These are phyloP conservation scores for Auricularia auricula-judae DNA, from an alignment of 768 basidiomycete species.

Conservation along the genomic window DNA sequence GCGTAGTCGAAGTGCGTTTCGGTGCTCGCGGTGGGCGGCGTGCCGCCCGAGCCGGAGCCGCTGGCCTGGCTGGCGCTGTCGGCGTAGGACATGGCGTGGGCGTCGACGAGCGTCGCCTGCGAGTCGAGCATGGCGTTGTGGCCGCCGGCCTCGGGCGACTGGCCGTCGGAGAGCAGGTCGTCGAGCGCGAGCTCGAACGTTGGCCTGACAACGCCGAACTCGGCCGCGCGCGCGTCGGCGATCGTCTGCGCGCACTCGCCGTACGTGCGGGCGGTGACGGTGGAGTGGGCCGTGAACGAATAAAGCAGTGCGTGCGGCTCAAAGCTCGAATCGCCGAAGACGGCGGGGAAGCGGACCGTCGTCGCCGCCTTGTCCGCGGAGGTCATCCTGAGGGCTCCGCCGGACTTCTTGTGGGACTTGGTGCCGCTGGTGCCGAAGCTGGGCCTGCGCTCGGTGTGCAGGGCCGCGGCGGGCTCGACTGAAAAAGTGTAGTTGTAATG, in stretches of 20 bases:
- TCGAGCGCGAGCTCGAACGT: constrained; percentile 84
- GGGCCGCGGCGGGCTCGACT: constrained; percentile 43
- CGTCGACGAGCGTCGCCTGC: no score
- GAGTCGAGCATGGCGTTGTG: no score
- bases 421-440: constrained; percentile 34
- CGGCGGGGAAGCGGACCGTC: constrained; percentile 56
- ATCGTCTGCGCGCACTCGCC: constrained; percentile 53
- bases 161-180: constrained; percentile 50
- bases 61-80: neutral
- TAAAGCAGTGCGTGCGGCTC: constrained; percentile 67
- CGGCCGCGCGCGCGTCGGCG: constrained; percentile 32
- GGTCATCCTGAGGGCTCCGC: neutral
- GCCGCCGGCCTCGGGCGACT: constrained; percentile 10
- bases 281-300: constrained; percentile 41
- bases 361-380: neutral
- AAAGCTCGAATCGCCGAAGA: constrained; percentile 59
- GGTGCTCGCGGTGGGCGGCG: neutral
- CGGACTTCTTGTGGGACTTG: constrained; percentile 42
- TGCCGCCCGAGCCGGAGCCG: neutral
- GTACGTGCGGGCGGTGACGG: constrained; percentile 60
- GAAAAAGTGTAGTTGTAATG: constrained; percentile 89
- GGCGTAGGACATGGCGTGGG: neutral
- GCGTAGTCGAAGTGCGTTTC: neutral
- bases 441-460: constrained; percentile 20
- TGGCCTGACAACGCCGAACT: constrained; percentile 57